Conservation (phyloP, 495 filamentous ascomycete species). For the Daldinia decipiens region DNA sequence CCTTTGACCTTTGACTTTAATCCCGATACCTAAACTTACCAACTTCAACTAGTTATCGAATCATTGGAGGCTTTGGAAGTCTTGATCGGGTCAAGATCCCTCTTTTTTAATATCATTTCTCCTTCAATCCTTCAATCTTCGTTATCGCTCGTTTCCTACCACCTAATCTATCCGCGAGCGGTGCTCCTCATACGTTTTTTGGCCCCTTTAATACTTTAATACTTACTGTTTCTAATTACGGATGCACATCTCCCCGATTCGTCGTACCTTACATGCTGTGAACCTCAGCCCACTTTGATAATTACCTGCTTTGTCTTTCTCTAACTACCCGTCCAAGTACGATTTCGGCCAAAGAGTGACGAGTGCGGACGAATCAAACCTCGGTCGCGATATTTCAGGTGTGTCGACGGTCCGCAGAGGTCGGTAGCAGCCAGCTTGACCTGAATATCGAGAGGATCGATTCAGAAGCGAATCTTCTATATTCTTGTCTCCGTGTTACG, state of each 20-base stretch:
- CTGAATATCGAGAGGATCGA: neutral
- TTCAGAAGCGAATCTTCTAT: conserved; percentile 15
- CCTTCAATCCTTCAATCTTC: conserved; percentile 12
- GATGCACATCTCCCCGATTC: conserved; percentile 21
- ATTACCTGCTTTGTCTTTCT: conserved; percentile 7
- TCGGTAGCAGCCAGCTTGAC: conserved; percentile 16
- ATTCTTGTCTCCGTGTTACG: conserved; percentile 29
- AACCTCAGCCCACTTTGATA: conserved; percentile 8
- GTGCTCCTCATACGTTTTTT: conserved; percentile 23
- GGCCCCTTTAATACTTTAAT: conserved; percentile 31
- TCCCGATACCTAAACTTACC: conserved; percentile 7
- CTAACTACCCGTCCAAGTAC: neutral
- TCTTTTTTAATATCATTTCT: conserved; percentile 9
- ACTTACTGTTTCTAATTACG: conserved; percentile 24
- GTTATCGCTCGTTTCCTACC: neutral
- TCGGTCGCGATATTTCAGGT: conserved; percentile 3
- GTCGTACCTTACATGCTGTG: conserved; percentile 10
- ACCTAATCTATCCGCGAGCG: conserved; percentile 28
- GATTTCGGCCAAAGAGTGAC: conserved; percentile 13
- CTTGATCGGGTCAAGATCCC: conserved; percentile 4
- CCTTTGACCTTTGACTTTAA: neutral
- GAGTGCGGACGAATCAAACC: conserved; percentile 5
- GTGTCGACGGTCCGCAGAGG: neutral
- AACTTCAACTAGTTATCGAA: conserved; percentile 1
- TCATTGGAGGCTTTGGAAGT: neutral